Evolutionary conservation across 2,329 filamentous ascomycete species (phyloP).

Genomic region (Trichoderma lentiforme): DNA sequence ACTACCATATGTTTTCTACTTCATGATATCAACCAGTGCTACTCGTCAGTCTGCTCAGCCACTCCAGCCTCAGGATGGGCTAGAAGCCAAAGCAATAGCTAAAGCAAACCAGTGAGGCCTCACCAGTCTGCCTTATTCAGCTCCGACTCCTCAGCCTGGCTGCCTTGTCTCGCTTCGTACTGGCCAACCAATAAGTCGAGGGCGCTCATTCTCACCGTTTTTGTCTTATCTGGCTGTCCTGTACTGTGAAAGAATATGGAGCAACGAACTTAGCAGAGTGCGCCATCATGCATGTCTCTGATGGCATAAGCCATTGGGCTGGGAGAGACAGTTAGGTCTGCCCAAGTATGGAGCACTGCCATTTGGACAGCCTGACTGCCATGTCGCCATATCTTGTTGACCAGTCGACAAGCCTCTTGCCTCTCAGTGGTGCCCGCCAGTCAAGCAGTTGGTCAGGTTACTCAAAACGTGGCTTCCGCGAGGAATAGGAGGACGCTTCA

Average conservation of each 20-base stretch:
- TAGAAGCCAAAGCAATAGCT: background rate
- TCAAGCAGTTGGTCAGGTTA: background rate
- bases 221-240: background rate
- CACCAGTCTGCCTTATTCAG: background rate
- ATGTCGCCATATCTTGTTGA: background rate
- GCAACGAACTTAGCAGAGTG: background rate
- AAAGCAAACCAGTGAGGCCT: background rate
- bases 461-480: background rate
- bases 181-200: background rate
- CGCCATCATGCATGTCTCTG: slow-evolving; percentile 18
- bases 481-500: background rate
- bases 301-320: slow-evolving; percentile 9
- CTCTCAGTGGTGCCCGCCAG: background rate
- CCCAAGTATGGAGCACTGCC: slow-evolving; percentile 9
- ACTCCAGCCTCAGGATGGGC: too few relatives aligned
- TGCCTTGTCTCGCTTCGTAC: background rate
- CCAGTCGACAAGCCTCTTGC: background rate
- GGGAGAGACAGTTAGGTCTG: background rate
- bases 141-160: background rate
- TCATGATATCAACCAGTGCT: background rate
- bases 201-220: slow-evolving; percentile 5
- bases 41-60: background rate
- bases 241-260: background rate
- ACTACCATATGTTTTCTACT: background rate
- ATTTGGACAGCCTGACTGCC: background rate